Conservation (phyloP, 768 basidiomycete genomes). For the Termitomyces sp. region DNA sequence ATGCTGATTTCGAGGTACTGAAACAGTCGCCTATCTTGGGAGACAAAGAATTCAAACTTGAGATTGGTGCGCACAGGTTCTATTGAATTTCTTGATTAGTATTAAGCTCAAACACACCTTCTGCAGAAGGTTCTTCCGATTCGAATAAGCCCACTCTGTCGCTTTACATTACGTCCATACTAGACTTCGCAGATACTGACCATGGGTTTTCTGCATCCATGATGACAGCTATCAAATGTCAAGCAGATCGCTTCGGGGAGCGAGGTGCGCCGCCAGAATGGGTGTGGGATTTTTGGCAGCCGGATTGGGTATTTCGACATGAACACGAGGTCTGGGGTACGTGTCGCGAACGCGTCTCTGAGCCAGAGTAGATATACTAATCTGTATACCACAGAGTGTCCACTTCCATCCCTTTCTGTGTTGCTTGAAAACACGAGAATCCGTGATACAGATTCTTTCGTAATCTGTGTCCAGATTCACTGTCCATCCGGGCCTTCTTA, state of each 20-base stretch:
- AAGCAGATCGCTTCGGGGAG: slow-evolving; percentile 54
- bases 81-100: neutral
- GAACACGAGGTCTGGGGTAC: slow-evolving; percentile 74
- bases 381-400: slow-evolving; percentile 44
- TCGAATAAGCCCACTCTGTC: slow-evolving; percentile 40
- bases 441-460: slow-evolving; percentile 58
- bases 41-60: slow-evolving; percentile 68
- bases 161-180: slow-evolving; percentile 61
- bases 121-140: slow-evolving; percentile 18
- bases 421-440: slow-evolving; percentile 59
- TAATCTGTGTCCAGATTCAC: slow-evolving; percentile 72
- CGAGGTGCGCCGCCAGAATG: slow-evolving; percentile 63
- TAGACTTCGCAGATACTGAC: slow-evolving; percentile 56
- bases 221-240: slow-evolving; percentile 68
- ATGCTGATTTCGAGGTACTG: slow-evolving; percentile 53
- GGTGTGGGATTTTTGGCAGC: slow-evolving; percentile 71
- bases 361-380: neutral
- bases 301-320: slow-evolving; percentile 64
- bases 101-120: slow-evolving; percentile 16
- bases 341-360: slow-evolving; percentile 11
- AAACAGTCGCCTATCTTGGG: slow-evolving; percentile 63
- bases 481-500: slow-evolving; percentile 52
- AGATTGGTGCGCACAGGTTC: slow-evolving; percentile 45
- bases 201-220: slow-evolving; percentile 61
- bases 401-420: slow-evolving; percentile 55